These are phyloP conservation scores for Arthrobotrys iridis DNA, from an alignment of 2,329 filamentous ascomycete species.

Conservation along the genomic window DNA sequence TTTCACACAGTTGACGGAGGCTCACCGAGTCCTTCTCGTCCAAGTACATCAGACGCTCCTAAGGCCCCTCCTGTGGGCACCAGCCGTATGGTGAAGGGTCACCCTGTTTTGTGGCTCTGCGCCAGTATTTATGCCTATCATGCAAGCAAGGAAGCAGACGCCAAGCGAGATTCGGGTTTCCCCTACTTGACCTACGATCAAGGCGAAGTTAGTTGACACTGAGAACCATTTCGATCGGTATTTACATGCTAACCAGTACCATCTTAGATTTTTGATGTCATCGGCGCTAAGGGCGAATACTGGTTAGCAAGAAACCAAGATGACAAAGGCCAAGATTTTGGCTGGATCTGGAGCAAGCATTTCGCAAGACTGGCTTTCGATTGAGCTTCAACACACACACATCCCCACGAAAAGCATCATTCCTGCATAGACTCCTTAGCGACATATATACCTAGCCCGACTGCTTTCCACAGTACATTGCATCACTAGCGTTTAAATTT, in stretches of 20 bases:
- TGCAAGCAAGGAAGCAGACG: constrained; percentile 62
- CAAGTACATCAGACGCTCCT: constrained; percentile 37
- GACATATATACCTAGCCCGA: constrained; percentile 25
- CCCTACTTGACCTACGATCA: constrained; percentile 95
- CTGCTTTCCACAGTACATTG: constrained; percentile 14
- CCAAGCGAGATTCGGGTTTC: constrained; percentile 91
- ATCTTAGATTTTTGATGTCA: constrained; percentile 69
- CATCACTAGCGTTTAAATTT: constrained; percentile 23
- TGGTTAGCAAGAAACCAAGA: constrained; percentile 99
- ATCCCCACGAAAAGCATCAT: constrained; percentile 3
- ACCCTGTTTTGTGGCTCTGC: constrained; percentile 50
- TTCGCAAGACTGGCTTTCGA: constrained; percentile 73
- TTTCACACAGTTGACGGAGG: constrained; percentile 43
- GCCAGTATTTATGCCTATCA: constrained; percentile 53
- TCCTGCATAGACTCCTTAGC: constrained; percentile 15
- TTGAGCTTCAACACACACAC: constrained; percentile 46
- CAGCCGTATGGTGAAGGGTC: constrained; percentile 35
- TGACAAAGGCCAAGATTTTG: constrained; percentile 78
- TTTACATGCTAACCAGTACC: constrained; percentile 15
- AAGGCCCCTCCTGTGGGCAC: not conserved
- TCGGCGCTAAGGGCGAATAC: constrained; percentile 94
- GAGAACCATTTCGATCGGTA: not conserved
- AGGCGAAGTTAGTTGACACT: constrained; percentile 71
- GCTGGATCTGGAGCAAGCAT: constrained; percentile 99
- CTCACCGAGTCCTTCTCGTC: constrained; percentile 44